A percentile compares a stretch with the other conserved stretches of the same genome.
phyloP scores from a whole-genome alignment of 2,329 filamentous ascomycete species.

The Colletotrichum sidae region DNA sequence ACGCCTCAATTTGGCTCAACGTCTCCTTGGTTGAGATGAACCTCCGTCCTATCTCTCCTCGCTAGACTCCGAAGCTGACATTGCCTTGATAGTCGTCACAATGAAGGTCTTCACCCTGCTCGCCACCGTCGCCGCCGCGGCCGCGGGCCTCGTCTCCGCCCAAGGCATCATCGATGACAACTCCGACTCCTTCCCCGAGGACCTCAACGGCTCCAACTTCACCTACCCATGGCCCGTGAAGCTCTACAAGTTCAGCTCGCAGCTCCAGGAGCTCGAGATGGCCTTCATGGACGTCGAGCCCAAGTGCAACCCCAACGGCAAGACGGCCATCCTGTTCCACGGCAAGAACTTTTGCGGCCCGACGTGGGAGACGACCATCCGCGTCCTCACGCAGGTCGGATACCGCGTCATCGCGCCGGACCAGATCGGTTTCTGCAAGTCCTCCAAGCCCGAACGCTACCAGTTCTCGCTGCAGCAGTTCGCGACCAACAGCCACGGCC shows the following conservation, averaged over 20 bases:
- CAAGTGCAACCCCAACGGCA: slow-evolving; percentile 47
- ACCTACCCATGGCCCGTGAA: slow-evolving; percentile 64
- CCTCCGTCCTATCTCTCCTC: background rate
- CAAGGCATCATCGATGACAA: slow-evolving; percentile 47
- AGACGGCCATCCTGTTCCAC: slow-evolving; percentile 61
- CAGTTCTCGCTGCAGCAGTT: slow-evolving; percentile 65
- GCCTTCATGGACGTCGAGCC: slow-evolving; percentile 66
- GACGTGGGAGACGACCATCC: slow-evolving; percentile 63
- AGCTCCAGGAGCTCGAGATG: slow-evolving; percentile 62
- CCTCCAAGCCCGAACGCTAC: slow-evolving; percentile 61
- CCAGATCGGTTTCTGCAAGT: slow-evolving; percentile 69
- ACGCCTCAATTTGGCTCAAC: background rate
- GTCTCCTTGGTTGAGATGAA: background rate
- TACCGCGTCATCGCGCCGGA: slow-evolving; percentile 66
- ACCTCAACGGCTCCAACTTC: slow-evolving; percentile 63
- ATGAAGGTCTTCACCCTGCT: slow-evolving; percentile 40
- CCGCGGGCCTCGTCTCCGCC: slow-evolving; percentile 39
- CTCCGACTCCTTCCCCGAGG: slow-evolving; percentile 51
- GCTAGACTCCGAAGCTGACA: background rate
- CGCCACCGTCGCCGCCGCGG: slow-evolving; percentile 33
- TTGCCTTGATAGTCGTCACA: slow-evolving; percentile 2
- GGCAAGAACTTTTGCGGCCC: slow-evolving; percentile 68
- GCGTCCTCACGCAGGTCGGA: slow-evolving; percentile 53
- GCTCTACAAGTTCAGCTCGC: slow-evolving; percentile 60
- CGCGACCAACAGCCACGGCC: slow-evolving; percentile 60